phyloP scores from a whole-genome alignment of 1,284 basidiomycete species.

The Kalmanozyma brasiliensis region DNA sequence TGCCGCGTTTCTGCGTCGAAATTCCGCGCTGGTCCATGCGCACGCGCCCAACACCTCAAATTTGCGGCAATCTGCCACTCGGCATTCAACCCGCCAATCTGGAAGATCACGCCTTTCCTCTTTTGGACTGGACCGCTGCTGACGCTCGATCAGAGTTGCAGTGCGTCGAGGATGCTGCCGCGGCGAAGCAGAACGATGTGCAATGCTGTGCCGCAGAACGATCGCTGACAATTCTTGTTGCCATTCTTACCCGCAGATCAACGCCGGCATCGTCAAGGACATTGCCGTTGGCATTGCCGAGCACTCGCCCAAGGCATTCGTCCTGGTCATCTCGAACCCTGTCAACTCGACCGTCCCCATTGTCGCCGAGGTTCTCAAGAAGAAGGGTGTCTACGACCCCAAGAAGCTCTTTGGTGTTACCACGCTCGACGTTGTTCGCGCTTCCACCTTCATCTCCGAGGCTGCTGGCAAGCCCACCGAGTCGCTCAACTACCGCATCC shows the following conservation, averaged over 20 bases:
- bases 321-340: slow-evolving; percentile 96
- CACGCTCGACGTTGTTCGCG: slow-evolving; percentile 95
- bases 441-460: slow-evolving; percentile 92
- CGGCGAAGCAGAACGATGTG: too few relatives aligned
- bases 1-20: slow-evolving; percentile 10
- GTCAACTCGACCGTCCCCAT: slow-evolving; percentile 97
- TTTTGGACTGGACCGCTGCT: too few relatives aligned
- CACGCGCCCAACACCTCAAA: slow-evolving; percentile 1
- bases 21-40: slow-evolving; percentile 39
- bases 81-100: slow-evolving; percentile 9
- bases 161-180: too few relatives aligned
- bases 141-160: too few relatives aligned
- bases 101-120: too few relatives aligned
- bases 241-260: slow-evolving; percentile 75
- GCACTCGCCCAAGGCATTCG: slow-evolving; percentile 86
- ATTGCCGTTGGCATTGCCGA: slow-evolving; percentile 89
- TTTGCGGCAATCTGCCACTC: slow-evolving; percentile 1
- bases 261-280: slow-evolving; percentile 94
- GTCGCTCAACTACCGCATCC: slow-evolving; percentile 73
- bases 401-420: slow-evolving; percentile 88
- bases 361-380: slow-evolving; percentile 93
- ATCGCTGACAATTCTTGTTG: neutral
- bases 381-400: slow-evolving; percentile 87
- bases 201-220: slow-evolving; percentile 1
- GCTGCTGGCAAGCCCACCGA: slow-evolving; percentile 76